Percentiles rank a stretch among this genome's conserved stretches.
These are phyloP conservation scores for Eragrostis nindensis DNA, from an alignment of 176 grass and related monocot genomes.

Conservation along the genomic window DNA sequence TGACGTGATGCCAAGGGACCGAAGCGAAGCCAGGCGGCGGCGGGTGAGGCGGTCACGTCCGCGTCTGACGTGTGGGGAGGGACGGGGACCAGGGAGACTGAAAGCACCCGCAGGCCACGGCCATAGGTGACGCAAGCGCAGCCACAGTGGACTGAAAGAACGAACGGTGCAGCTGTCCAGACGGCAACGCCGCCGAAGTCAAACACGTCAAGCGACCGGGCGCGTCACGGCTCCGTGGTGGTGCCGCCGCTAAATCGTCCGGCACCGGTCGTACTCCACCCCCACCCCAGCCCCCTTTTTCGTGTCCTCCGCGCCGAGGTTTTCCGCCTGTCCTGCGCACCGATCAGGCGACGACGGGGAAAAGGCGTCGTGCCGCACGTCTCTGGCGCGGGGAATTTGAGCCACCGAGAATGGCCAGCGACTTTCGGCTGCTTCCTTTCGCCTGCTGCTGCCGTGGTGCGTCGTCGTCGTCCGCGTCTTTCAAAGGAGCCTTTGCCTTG, in stretches of 20 bases:
- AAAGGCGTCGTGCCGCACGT: slow-evolving; percentile 3
- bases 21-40: neutral
- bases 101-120: neutral
- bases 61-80: neutral
- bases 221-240: slow-evolving; percentile 3
- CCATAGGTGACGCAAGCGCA: neutral
- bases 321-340: slow-evolving; percentile 1
- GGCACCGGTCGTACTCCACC: neutral
- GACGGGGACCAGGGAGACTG: neutral
- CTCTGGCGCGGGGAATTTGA: neutral
- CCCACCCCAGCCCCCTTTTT: neutral
- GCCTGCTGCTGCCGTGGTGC: neutral
- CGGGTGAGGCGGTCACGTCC: neutral
- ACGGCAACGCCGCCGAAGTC: slow-evolving; percentile 16
- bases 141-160: too few species aligned
- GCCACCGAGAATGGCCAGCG: neutral
- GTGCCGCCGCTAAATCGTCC: neutral
- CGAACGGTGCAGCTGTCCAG: neutral
- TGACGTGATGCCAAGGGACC: neutral
- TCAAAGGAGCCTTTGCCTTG: neutral
- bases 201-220: neutral
- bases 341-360: too few species aligned
- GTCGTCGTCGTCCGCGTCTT: neutral
- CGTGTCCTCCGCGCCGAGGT: neutral
- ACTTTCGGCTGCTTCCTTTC: neutral